phyloP scores from a whole-genome alignment of 805 yeast genomes.

The Metschnikowia kofuensis region DNA sequence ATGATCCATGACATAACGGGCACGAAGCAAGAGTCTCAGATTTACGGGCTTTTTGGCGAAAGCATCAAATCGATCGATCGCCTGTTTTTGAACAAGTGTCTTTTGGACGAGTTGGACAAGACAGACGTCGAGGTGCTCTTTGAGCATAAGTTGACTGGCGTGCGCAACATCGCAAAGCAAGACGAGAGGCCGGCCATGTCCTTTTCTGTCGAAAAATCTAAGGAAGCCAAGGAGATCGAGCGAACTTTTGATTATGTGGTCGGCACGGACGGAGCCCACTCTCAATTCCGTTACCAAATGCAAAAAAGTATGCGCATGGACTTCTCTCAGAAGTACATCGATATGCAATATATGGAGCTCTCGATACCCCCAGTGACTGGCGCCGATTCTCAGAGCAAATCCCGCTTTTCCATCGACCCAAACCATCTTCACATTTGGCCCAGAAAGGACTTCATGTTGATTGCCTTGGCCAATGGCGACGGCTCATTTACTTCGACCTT shows the following conservation, averaged over 20 bases:
- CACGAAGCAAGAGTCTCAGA: conserved; percentile 55
- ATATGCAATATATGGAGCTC: conserved; percentile 79
- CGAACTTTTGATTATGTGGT: conserved; percentile 55
- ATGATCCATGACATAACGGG: conserved; percentile 81
- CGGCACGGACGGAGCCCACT: conserved; percentile 87
- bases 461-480: conserved; percentile 81
- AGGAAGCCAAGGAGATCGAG: conserved; percentile 17
- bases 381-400: conserved; percentile 25
- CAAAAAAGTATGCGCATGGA: conserved; percentile 69
- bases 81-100: conserved; percentile 57
- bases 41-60: conserved; percentile 80
- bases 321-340: conserved; percentile 72
- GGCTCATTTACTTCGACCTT: conserved; percentile 89
- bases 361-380: conserved; percentile 55
- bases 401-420: conserved; percentile 54
- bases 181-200: conserved; percentile 21
- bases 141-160: conserved; percentile 50
- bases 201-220: conserved; percentile 14
- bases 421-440: conserved; percentile 95
- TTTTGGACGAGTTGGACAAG: conserved; percentile 60
- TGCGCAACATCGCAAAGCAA: conserved; percentile 25
- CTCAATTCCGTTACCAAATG: conserved; percentile 66
- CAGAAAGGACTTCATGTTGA: conserved; percentile 78
- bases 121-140: conserved; percentile 48
- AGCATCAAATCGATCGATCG: conserved; percentile 84